A percentile compares a stretch with the other conserved stretches of the same genome.
Conservation (phyloP, 306 rosid genomes). For the Comarum palustre region DNA sequence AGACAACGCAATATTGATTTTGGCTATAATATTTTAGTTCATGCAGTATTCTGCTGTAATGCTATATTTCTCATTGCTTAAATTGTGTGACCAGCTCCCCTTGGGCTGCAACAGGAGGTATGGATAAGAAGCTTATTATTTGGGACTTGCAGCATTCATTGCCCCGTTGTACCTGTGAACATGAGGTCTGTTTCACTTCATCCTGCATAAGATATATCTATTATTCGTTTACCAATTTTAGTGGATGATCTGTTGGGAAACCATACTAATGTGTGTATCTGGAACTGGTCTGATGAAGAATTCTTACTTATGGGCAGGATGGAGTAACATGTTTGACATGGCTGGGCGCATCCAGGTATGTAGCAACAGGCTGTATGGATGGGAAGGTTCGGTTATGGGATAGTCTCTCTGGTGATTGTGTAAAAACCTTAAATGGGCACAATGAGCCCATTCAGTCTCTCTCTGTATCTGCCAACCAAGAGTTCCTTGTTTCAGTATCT, state of each 20-base stretch:
- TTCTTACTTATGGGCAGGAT: slow-evolving; percentile 39
- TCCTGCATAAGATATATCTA: slow-evolving; percentile 13
- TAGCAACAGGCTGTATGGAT: slow-evolving; percentile 73
- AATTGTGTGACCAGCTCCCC: slow-evolving; percentile 43
- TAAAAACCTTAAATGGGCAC: slow-evolving; percentile 63
- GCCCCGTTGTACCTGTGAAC: slow-evolving; percentile 63
- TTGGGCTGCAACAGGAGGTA: slow-evolving; percentile 82
- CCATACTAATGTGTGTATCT: neutral
- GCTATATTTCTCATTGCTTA: slow-evolving; percentile 19
- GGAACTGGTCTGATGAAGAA: slow-evolving; percentile 15
- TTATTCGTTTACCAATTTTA: neutral
- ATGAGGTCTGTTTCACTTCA: slow-evolving; percentile 57
- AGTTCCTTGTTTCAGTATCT: slow-evolving; percentile 71
- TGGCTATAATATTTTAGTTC: too few species aligned
- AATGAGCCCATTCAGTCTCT: slow-evolving; percentile 58
- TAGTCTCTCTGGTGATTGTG: slow-evolving; percentile 74
- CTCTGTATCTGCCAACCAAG: slow-evolving; percentile 52
- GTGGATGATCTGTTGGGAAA: slow-evolving; percentile 4
- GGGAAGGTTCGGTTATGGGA: slow-evolving; percentile 84
- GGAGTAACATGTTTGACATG: slow-evolving; percentile 79
- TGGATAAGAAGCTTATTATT: slow-evolving; percentile 68
- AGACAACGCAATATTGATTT: too few species aligned
- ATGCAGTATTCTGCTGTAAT: too few species aligned
- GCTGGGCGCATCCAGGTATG: slow-evolving; percentile 54
- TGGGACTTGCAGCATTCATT: slow-evolving; percentile 77